Evolutionary conservation across 192 early-diverging fungal species (phyloP).

Genomic region (Coemansia sp.): DNA sequence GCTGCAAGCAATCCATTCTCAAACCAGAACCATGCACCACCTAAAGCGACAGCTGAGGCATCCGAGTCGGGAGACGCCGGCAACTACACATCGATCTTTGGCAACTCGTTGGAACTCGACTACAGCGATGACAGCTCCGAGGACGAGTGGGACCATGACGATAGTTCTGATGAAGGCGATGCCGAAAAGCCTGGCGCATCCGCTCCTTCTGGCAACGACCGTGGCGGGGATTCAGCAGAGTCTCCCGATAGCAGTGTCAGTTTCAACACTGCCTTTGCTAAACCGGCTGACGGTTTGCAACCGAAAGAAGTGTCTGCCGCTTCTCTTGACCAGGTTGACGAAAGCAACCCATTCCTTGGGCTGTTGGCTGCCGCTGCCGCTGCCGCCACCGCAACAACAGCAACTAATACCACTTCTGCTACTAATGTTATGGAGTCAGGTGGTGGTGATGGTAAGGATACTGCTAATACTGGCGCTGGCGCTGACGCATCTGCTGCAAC

Average conservation of each 20-base stretch:
- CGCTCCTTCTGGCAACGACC: neutral
- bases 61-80: neutral
- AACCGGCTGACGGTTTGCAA: conserved; percentile 6
- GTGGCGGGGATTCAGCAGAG: neutral
- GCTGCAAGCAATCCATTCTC: conserved; percentile 37
- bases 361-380: conserved; percentile 13
- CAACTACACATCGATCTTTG: conserved; percentile 18
- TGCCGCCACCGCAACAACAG: no score
- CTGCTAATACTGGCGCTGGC: neutral
- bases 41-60: conserved; percentile 1
- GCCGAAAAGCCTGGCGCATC: neutral
- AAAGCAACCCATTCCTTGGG: conserved; percentile 45
- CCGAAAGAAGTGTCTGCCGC: neutral
- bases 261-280: conserved; percentile 51
- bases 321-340: conserved; percentile 10
- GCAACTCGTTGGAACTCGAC: conserved; percentile 25
- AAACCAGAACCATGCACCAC: conserved; percentile 1
- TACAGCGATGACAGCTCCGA: conserved; percentile 34
- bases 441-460: neutral
- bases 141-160: conserved; percentile 48
- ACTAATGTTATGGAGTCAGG: neutral
- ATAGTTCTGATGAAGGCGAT: conserved; percentile 45
- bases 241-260: conserved; percentile 34
- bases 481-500: neutral
- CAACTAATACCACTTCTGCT: neutral